phyloP scores from a whole-genome alignment of 2,329 filamentous ascomycete genomes.

The Claviceps sp. region DNA sequence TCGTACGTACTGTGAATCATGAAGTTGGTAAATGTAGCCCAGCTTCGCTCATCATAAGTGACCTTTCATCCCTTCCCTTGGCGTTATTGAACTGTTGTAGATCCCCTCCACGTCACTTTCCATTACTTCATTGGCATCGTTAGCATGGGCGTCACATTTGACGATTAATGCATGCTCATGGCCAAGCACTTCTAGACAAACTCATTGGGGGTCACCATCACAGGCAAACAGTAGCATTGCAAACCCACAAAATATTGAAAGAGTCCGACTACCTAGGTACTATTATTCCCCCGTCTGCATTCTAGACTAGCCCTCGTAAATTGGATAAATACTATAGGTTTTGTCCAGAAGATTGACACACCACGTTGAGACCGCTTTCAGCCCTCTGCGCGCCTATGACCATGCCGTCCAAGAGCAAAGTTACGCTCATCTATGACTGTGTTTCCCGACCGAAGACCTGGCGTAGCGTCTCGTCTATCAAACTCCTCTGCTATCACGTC shows the following conservation, averaged over 20 bases:
- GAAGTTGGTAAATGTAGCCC: background rate
- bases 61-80: background rate
- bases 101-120: too few species aligned
- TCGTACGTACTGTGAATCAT: background rate
- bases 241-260: constrained; percentile 2
- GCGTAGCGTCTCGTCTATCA: constrained; percentile 20
- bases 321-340: constrained; percentile 2
- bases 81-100: too few species aligned
- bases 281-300: constrained; percentile 2
- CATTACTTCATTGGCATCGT: background rate
- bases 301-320: constrained; percentile 3
- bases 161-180: background rate
- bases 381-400: background rate
- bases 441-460: constrained; percentile 22
- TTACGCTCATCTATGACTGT: constrained; percentile 26
- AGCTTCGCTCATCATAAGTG: background rate
- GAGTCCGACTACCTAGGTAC: constrained; percentile 1
- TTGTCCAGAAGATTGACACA: constrained; percentile 2
- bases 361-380: background rate
- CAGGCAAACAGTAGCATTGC: constrained; percentile 1
- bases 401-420: constrained; percentile 13
- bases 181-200: background rate
- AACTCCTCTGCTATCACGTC: constrained; percentile 24
- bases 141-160: background rate
- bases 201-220: too few species aligned